These are phyloP conservation scores for Crucihimalaya himalaica DNA, from an alignment of 345 rosid genomes.

Conservation along the genomic window DNA sequence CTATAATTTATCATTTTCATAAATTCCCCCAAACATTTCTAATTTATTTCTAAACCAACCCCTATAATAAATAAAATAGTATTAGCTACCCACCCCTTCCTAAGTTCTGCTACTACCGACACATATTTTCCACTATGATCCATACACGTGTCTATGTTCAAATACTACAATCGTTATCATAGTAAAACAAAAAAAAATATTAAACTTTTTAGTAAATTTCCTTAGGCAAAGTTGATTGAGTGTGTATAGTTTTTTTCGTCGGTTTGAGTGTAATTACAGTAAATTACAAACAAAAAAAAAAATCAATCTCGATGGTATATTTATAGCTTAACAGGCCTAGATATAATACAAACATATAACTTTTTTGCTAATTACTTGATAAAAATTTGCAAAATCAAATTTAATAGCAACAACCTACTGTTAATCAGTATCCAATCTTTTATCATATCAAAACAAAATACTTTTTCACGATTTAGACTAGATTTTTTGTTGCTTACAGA, in stretches of 20 bases:
- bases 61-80: not conserved
- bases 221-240: not conserved
- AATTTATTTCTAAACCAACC: not conserved
- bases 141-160: slow-evolving; percentile 30
- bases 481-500: not conserved
- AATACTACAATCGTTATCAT: slow-evolving; percentile 1
- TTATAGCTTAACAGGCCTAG: not conserved
- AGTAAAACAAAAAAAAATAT: not conserved
- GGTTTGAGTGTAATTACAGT: not conserved
- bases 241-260: not conserved
- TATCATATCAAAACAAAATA: slow-evolving; percentile 22
- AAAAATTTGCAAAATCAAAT: slow-evolving; percentile 1
- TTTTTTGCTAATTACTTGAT: slow-evolving; percentile 10
- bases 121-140: slow-evolving; percentile 22
- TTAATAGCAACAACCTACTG: not conserved
- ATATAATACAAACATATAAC: not conserved
- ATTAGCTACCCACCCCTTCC: not conserved
- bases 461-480: slow-evolving; percentile 1
- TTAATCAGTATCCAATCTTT: slow-evolving; percentile 8
- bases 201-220: not conserved
- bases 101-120: slow-evolving; percentile 34
- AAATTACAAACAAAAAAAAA: not conserved
- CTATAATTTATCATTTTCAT: not conserved
- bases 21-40: not conserved
- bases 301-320: not conserved